phyloP scores from a whole-genome alignment of 371 early-diverging fungal species.

The Umbelopsis sp. region DNA sequence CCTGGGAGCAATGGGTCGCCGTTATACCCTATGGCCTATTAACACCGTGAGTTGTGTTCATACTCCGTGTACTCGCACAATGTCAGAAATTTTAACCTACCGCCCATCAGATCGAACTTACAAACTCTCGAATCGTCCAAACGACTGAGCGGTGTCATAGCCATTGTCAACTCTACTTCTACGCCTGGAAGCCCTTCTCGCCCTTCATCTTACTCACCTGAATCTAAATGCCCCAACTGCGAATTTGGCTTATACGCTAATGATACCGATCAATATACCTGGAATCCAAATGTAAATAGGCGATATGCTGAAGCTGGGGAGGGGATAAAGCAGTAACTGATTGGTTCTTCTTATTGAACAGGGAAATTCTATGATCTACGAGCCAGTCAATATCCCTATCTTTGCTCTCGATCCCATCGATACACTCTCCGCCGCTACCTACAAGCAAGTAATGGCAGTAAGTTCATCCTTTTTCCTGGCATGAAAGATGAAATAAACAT shows the following conservation, averaged over 20 bases:
- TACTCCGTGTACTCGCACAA: constrained; percentile 20
- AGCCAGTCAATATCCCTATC: constrained; percentile 67
- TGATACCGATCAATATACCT: constrained; percentile 49
- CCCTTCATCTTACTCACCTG: constrained; percentile 58
- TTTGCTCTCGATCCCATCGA: constrained; percentile 64
- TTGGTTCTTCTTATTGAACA: constrained; percentile 20
- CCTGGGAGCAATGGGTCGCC: constrained; percentile 53
- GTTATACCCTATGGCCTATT: constrained; percentile 67
- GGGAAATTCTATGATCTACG: constrained; percentile 62
- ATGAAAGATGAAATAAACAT: background rate
- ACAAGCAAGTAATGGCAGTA: constrained; percentile 37
- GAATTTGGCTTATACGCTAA: constrained; percentile 73
- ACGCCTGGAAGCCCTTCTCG: constrained; percentile 21
- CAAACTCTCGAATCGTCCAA: constrained; percentile 32
- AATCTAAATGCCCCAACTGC: constrained; percentile 71
- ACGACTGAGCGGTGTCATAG: constrained; percentile 52
- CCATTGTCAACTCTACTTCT: constrained; percentile 43
- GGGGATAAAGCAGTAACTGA: background rate
- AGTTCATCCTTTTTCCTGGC: background rate
- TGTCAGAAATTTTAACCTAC: constrained; percentile 19
- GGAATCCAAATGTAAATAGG: constrained; percentile 67
- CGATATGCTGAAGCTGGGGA: background rate
- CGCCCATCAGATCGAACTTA: constrained; percentile 21
- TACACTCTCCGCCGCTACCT: constrained; percentile 36
- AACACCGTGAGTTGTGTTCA: constrained; percentile 48